Base-by-base conservation (phyloP, 768 basidiomycete genomes). In the Neoboletus magnificus region DNA sequence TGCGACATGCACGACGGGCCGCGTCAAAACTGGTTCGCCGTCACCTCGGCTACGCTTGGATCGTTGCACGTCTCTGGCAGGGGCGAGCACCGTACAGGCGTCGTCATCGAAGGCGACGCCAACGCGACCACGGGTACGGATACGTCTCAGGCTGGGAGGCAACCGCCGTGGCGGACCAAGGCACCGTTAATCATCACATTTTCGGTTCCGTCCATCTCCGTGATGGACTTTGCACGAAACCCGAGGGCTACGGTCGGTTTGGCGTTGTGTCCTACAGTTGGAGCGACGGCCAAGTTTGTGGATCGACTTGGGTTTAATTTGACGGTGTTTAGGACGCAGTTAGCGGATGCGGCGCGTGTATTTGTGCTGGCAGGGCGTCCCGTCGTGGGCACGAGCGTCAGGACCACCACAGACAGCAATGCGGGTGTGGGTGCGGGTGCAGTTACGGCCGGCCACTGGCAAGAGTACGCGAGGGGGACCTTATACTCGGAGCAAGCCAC, bases 161-260 rank as follows among this genome's bases (percentile, higher is more conserved):
- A 27, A 20, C 61, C 64, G 0, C 50, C 48, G 4, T 66, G 64
- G 64, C 54, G 54, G 20, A 53, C 54, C 7, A 42, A 22, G 2
- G 60, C 69, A 0, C 48, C 64, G 0, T n/a, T 69, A 37, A 52
- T 66, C 48, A 46, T 71, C 39, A 64, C 53, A 4, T 70, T 71
- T 50, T 52, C 59, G 8, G 27, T 57, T 15, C 48, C 55, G 10
- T 42, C 67, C 0, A 16, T 30, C 35, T 29, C 41, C 0, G 36
- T 69, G 23, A 50, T 69, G 40, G 42, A 54, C 30, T 62, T 55
- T 48, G 51, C 29, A 11, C 41, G 7, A 42, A 54, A 56, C 39
- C 46, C 49, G 8, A 7, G 6, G 22, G 50, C 55, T 13, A 62
- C 60, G 15, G 54, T 69, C 9, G 60, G 56, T 9, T 47, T 69